Conservation (phyloP, 2,329 filamentous ascomycete species). For the Alternaria gansuensis region DNA sequence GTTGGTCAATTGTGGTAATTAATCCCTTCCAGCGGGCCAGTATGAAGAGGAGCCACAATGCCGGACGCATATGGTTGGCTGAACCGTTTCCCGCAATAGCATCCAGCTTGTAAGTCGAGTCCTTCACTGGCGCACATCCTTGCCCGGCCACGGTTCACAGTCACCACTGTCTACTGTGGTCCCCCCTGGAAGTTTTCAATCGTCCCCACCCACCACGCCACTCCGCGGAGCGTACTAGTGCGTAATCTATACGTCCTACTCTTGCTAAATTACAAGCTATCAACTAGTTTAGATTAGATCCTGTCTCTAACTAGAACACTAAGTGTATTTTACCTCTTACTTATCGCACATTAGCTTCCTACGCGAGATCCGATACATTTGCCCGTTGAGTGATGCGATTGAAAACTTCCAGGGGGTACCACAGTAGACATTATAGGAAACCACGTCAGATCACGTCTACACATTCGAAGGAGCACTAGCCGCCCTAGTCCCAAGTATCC, state of each 20-base stretch:
- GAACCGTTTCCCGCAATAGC: background rate
- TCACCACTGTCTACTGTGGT: background rate
- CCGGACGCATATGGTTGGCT: background rate
- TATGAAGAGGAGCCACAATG: background rate
- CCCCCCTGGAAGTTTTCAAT: no score
- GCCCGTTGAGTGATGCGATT: no score
- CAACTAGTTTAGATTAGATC: no score
- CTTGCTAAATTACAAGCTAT: no score
- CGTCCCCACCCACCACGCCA: no score
- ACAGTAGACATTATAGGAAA: background rate
- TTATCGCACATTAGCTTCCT: no score
- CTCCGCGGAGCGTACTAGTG: no score
- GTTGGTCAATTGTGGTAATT: background rate
- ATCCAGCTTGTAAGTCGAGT: background rate
- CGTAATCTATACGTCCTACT: no score
- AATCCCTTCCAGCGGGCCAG: background rate
- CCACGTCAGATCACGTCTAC: conserved; percentile 7
- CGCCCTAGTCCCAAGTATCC: background rate
- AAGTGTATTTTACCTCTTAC: no score
- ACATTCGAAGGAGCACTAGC: conserved; percentile 1
- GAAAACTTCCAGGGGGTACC: no score
- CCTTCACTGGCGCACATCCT: background rate
- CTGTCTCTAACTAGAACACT: no score
- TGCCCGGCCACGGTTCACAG: background rate
- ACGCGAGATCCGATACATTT: no score